Percentiles rank a stretch among this genome's conserved stretches.
These are phyloP conservation scores for Venturiaceae sp. DNA, from an alignment of 2,329 filamentous ascomycete genomes.

Conservation along the genomic window DNA sequence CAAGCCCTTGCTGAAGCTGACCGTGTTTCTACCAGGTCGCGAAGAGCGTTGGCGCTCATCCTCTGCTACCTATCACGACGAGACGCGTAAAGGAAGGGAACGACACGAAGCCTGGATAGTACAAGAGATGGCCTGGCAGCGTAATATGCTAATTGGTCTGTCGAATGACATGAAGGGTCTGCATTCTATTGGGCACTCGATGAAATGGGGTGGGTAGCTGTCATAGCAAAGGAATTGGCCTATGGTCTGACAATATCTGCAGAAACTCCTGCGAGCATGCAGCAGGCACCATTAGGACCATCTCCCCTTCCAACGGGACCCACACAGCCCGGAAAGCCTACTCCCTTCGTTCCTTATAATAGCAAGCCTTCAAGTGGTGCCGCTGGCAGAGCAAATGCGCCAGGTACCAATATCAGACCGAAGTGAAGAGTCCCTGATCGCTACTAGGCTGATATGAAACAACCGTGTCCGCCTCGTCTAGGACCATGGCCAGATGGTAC, in stretches of 20 bases:
- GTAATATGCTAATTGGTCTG: slow-evolving; percentile 18
- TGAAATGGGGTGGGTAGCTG: slow-evolving; percentile 17
- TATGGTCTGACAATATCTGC: background rate
- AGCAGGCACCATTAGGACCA: background rate
- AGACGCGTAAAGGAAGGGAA: slow-evolving; percentile 23
- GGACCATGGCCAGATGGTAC: too few relatives aligned
- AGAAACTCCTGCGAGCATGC: slow-evolving; percentile 4
- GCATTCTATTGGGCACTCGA: slow-evolving; percentile 15
- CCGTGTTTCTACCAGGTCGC: too few relatives aligned
- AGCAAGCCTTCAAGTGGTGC: background rate
- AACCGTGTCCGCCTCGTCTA: too few relatives aligned
- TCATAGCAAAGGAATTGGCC: background rate
- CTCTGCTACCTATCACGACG: slow-evolving; percentile 29
- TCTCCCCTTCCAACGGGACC: background rate
- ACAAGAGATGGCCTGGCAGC: slow-evolving; percentile 21
- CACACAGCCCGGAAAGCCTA: background rate
- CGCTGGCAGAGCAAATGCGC: background rate
- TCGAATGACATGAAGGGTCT: slow-evolving; percentile 19
- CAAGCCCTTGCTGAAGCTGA: too few relatives aligned
- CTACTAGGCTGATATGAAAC: background rate
- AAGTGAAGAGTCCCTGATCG: background rate
- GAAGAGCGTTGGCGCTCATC: slow-evolving; percentile 31
- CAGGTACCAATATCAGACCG: background rate
- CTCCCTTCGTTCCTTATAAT: background rate
- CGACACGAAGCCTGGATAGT: slow-evolving; percentile 22